phyloP scores from a whole-genome alignment of 345 rosid species.

The Hypericum androsaemum region DNA sequence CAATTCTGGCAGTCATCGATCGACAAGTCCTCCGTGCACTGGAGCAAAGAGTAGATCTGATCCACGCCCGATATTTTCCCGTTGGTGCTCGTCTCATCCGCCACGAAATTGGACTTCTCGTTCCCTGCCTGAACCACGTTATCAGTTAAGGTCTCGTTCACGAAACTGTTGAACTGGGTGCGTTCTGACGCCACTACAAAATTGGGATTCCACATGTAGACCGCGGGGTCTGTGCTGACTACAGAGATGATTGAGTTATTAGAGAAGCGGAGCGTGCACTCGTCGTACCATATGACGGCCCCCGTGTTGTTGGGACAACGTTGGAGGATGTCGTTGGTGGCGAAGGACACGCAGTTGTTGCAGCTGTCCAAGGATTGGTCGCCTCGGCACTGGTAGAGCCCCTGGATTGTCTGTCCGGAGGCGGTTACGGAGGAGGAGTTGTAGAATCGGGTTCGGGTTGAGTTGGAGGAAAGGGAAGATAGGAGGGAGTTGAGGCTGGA shows the following conservation, averaged over 20 bases:
- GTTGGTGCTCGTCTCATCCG: too few relatives aligned
- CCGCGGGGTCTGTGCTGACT: not conserved
- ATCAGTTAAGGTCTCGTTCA: too few relatives aligned
- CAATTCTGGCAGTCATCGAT: not conserved
- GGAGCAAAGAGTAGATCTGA: not conserved
- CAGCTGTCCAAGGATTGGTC: constrained; percentile 1
- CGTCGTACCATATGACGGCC: constrained; percentile 28
- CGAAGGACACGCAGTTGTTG: constrained; percentile 8
- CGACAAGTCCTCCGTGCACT: constrained; percentile 12
- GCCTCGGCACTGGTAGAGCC: constrained; percentile 13
- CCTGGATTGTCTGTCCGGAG: constrained; percentile 7
- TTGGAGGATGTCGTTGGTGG: not conserved
- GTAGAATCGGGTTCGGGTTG: too few relatives aligned
- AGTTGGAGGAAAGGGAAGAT: too few relatives aligned
- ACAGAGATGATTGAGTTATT: constrained; percentile 8
- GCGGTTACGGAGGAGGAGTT: too few relatives aligned
- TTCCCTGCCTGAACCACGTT: too few relatives aligned
- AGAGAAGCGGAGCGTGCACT: constrained; percentile 29
- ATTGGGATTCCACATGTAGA: not conserved
- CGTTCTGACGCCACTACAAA: not conserved
- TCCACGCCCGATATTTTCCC: too few relatives aligned
- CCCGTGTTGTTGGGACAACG: constrained; percentile 16
- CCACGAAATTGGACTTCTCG: too few relatives aligned
- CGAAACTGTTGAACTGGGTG: too few relatives aligned
- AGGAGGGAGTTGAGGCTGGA: too few relatives aligned